Base-by-base conservation (phyloP, 2,329 filamentous ascomycete genomes). In the Dryadomyces quercivorus region DNA sequence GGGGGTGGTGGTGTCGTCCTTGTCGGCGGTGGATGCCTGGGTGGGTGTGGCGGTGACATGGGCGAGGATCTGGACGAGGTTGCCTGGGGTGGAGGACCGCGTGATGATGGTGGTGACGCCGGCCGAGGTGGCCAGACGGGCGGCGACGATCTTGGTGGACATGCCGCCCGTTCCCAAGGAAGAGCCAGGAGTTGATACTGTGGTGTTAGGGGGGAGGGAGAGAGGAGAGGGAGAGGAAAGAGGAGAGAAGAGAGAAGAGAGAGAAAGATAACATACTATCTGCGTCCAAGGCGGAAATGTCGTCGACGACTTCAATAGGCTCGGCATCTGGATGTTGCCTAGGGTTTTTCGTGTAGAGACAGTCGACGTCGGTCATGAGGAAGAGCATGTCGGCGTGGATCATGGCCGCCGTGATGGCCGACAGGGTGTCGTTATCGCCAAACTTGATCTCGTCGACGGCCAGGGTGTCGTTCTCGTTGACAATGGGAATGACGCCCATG, bases 391-490 rank as follows among this genome's bases (percentile, higher is more conserved):
- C 91, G 51, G 93, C 93, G 64, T 95, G 89, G 20, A 97, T 88
- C 90, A 97, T 97, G 61, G 87, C 93, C 1, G 93, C 89, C 0
- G 93, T 95, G 62, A 98, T 96, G 55, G 93, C 93, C 13, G 90
- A 95, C 49, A 98, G 76, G 1, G 93, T 98, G 69, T 98, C 93
- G 63, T 98, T 98, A 75, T 98, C 93, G 61, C 93, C 93, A 66
- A 98, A 98, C 75, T 97, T 97, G 72, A 98, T 98, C 77, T 98
- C 93, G 47, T 92, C 88, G 60, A 98, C 93, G 22, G 91, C 89
- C 54, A 98, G 74, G 2, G 93, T 98, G 68, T 98, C 93, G 69
- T 98, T 98, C 71, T 98, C 93, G 64, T 98, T 98, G 59, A 98
- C 93, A 63, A 98, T 96, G 10, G 93, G 93, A 59, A 98, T 94